Percentiles rank a stretch among this genome's conserved stretches.
These are phyloP conservation scores for Ochetophila trinervis DNA, from an alignment of 306 rosid genomes.

Conservation along the genomic window DNA sequence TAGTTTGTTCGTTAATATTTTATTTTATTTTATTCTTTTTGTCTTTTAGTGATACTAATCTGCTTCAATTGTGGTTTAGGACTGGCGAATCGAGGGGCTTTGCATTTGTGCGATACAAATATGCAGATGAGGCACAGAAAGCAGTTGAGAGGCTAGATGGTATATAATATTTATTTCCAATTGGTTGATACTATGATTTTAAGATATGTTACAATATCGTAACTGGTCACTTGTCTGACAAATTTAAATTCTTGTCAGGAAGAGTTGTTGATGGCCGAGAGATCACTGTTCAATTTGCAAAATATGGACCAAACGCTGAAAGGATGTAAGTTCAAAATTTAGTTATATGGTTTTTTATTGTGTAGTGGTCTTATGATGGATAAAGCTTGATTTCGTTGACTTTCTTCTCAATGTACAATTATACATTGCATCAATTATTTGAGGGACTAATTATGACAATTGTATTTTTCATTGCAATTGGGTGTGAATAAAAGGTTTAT, in stretches of 20 bases:
- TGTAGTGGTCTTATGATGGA: neutral
- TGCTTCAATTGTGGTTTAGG: conserved; percentile 27
- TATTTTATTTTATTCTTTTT: neutral
- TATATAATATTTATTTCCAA: neutral
- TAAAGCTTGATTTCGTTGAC: neutral
- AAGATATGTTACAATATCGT: neutral
- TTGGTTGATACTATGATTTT: neutral
- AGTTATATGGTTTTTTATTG: neutral
- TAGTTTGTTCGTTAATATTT: neutral
- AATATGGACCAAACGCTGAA: conserved; percentile 94
- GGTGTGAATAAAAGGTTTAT: too few relatives aligned
- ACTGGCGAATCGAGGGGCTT: conserved; percentile 92
- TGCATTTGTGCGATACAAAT: conserved; percentile 89
- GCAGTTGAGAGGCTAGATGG: conserved; percentile 93
- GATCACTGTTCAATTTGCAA: conserved; percentile 89
- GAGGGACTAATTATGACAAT: neutral
- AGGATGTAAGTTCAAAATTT: conserved; percentile 57
- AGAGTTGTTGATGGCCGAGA: conserved; percentile 92
- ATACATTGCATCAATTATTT: neutral
- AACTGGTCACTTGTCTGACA: neutral
- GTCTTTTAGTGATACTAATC: too few relatives aligned
- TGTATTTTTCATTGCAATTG: too few relatives aligned
- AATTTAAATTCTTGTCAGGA: conserved; percentile 35
- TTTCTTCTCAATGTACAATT: neutral
- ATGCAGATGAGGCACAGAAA: conserved; percentile 86